Evolutionary conservation across 2,329 filamentous ascomycete genomes (phyloP).

Genomic region (Ascochyta clinopodiicola): DNA sequence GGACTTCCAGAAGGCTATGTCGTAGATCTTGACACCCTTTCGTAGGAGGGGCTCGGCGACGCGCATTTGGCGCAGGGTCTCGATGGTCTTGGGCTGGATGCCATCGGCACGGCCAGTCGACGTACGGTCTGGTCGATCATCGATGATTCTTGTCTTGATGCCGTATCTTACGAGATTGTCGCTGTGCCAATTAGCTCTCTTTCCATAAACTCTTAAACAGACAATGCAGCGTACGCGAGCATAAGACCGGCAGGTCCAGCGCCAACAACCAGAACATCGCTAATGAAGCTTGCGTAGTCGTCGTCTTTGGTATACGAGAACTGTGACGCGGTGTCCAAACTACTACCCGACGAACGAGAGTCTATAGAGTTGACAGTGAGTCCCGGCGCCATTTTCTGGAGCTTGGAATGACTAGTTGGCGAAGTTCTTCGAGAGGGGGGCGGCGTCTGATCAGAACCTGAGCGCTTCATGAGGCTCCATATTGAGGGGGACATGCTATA

Average conservation of each 20-base stretch:
- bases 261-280: constrained; percentile 51
- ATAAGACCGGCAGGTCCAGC: constrained; percentile 53
- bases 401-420: constrained; percentile 25
- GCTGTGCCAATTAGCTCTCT: constrained; percentile 38
- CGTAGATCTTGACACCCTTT: constrained; percentile 73
- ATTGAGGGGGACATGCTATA: constrained; percentile 44
- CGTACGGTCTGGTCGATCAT: constrained; percentile 73
- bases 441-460: constrained; percentile 19
- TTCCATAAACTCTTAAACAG: too few relatives aligned
- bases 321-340: constrained; percentile 28
- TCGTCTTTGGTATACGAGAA: constrained; percentile 25
- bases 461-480: constrained; percentile 46
- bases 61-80: constrained; percentile 76
- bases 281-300: constrained; percentile 44
- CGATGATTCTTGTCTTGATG: constrained; percentile 69
- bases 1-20: constrained; percentile 72
- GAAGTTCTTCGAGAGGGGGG: constrained; percentile 30
- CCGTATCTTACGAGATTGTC: constrained; percentile 69
- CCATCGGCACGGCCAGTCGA: constrained; percentile 73
- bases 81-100: constrained; percentile 78
- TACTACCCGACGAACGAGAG: constrained; percentile 35
- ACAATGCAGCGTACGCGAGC: constrained; percentile 46
- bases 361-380: constrained; percentile 30
- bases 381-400: constrained; percentile 46
- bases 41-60: constrained; percentile 72